Evolutionary conservation across 2,329 filamentous ascomycete species (phyloP).

Genomic region (Trichophyton verrucosum): DNA sequence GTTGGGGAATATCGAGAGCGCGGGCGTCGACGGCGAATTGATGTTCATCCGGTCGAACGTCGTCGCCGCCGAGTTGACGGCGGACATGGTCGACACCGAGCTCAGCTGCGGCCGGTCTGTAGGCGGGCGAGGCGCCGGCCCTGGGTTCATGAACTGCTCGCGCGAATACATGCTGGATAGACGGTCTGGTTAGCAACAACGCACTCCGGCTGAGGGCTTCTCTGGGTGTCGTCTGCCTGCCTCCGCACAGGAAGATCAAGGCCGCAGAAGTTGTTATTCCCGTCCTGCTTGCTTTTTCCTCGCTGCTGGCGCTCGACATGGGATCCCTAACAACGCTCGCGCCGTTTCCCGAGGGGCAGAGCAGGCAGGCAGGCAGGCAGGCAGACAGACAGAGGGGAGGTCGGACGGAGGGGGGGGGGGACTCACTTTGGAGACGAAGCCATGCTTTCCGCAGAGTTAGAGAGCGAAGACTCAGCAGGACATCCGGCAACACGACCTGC

Average conservation of each 20-base stretch:
- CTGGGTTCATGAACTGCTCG: constrained; percentile 86
- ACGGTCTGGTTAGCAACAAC: neutral
- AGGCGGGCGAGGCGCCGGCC: constrained; percentile 83
- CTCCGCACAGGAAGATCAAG: too few relatives aligned
- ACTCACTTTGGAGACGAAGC: constrained; percentile 4
- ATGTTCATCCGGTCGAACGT: constrained; percentile 57
- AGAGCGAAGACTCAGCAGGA: neutral
- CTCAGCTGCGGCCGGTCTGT: constrained; percentile 70
- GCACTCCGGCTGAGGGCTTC: neutral
- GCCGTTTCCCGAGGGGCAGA: neutral
- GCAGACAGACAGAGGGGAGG: too few relatives aligned
- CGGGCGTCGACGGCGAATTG: constrained; percentile 48
- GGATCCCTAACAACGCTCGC: neutral
- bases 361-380: too few relatives aligned
- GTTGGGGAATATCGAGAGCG: constrained; percentile 50
- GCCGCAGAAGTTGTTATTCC: neutral
- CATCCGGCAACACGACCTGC: neutral
- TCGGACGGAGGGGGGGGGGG: neutral
- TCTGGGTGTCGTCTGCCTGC: too few relatives aligned
- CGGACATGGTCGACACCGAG: constrained; percentile 61
- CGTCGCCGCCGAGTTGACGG: constrained; percentile 59
- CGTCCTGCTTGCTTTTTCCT: neutral
- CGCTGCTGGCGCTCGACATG: neutral
- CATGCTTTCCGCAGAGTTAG: neutral
- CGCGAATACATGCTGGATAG: constrained; percentile 44